Base-by-base conservation (phyloP, 345 rosid genomes). In the Camelina sativa region DNA sequence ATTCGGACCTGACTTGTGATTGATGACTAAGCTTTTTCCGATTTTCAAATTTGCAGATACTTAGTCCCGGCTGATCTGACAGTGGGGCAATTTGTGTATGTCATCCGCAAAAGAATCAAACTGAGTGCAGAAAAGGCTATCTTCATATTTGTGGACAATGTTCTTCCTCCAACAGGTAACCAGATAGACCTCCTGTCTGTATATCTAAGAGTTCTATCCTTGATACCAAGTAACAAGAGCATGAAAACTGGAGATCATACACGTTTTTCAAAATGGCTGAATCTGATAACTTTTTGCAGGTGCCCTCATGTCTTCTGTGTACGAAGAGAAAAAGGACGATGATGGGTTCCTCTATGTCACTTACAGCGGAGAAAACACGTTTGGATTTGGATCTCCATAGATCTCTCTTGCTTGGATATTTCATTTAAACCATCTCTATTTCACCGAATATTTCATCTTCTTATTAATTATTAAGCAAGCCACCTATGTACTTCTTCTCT, bases 321-420 rank as follows among this genome's bases (percentile, higher is more conserved):
- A 92, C 17, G 92, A 88, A 53, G 96, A 92, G 71, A 88, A 90
- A 79, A 88, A 90, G 78, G 97, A 92, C 58, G 94, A 82, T 54
- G 97, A 92, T 61, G 97, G 96, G 34, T 92, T 92, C 82, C 88
- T 92, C 72, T 90, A 92, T 23, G 92, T 90, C 28, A 84, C 94
- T 17, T 92, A 92, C 86, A 90, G 96, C 20, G 96, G 97, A 9
- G 96, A 90, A 80, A 88, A 92, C 82, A 87, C 94, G 47, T 92
- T 92, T 69, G 97, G 97, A 56, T 64, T 43, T 72, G 61, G 47
- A 55, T 77, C 76, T 57, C 28, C 72, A 50, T 77, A 77, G 50
- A 48, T 25, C 19, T 8, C 63, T 77, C 62, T 64, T 38, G 37
- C 72, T 4, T 65, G 32, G 32, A 47, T 48, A 54, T 69, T 25